Conservation (phyloP, 805 yeast species). For the Candida pini region DNA sequence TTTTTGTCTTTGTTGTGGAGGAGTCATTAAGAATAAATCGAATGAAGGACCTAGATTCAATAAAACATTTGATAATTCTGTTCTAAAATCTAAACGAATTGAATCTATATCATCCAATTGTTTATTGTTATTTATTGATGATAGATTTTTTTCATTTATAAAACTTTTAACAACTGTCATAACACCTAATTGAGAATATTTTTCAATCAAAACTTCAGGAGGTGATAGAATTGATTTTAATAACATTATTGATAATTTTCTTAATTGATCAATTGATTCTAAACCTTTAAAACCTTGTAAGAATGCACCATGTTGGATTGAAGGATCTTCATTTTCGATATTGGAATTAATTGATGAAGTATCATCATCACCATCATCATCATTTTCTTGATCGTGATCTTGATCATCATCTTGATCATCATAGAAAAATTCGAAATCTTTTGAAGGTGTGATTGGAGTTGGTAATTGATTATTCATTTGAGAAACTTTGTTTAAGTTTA, state of each 20-base stretch:
- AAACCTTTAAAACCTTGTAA: constrained; percentile 41
- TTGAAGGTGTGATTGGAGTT: constrained; percentile 23
- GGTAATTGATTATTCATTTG: constrained; percentile 12
- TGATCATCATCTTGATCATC: constrained; percentile 13
- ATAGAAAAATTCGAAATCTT: constrained; percentile 11
- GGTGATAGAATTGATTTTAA: constrained; percentile 38
- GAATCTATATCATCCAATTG: constrained; percentile 14
- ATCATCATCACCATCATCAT: constrained; percentile 9
- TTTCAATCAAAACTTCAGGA: constrained; percentile 47
- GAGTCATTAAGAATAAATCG: not conserved
- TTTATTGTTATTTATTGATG: constrained; percentile 12
- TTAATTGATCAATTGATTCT: constrained; percentile 32
- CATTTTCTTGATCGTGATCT: constrained; percentile 13
- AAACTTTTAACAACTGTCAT: constrained; percentile 37
- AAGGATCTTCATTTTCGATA: constrained; percentile 35
- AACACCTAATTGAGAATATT: constrained; percentile 48
- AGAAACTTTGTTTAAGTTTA: not conserved
- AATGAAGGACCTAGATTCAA: constrained; percentile 11
- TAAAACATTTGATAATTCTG: constrained; percentile 13
- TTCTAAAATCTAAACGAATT: constrained; percentile 6
- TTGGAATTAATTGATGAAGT: constrained; percentile 16
- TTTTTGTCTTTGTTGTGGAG: too few relatives aligned
- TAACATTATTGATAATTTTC: constrained; percentile 39
- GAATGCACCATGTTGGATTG: constrained; percentile 39
- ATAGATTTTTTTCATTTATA: constrained; percentile 22